Evolutionary conservation across 768 basidiomycete genomes (phyloP).

Genomic region (Leccinum obscurum): DNA sequence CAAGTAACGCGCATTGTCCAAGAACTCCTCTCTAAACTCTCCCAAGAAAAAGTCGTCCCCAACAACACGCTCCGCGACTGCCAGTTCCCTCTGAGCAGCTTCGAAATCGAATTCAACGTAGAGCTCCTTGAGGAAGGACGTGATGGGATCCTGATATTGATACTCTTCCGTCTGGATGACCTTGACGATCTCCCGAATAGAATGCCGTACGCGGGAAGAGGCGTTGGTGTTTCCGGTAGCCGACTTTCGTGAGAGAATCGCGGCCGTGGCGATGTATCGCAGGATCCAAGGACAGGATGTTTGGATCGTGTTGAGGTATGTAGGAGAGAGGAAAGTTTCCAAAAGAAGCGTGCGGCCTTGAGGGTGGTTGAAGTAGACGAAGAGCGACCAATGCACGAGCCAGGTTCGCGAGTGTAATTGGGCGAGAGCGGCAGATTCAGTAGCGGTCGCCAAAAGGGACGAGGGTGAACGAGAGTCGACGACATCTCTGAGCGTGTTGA

Average conservation of each 20-base stretch:
- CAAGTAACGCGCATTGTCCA: constrained; percentile 95
- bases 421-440: constrained; percentile 70
- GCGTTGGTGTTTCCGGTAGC: constrained; percentile 46
- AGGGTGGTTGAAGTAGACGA: constrained; percentile 97
- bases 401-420: constrained; percentile 95
- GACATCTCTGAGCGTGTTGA: constrained; percentile 90
- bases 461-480: constrained; percentile 78
- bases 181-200: constrained; percentile 89
- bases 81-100: constrained; percentile 82
- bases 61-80: constrained; percentile 77
- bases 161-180: constrained; percentile 95
- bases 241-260: constrained; percentile 86
- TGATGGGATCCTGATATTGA: constrained; percentile 93
- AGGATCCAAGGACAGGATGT: constrained; percentile 93
- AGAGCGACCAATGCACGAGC: constrained; percentile 97
- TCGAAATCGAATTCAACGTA: constrained; percentile 97
- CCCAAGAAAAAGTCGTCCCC: constrained; percentile 92
- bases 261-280: constrained; percentile 91
- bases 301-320: constrained; percentile 98
- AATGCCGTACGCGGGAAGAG: constrained; percentile 78
- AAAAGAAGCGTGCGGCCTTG: constrained; percentile 89
- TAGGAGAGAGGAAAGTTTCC: constrained; percentile 94
- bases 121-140: constrained; percentile 88
- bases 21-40: constrained; percentile 89
- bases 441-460: constrained; percentile 43